Evolutionary conservation across 768 basidiomycete genomes (phyloP).

Genomic region (Rhodotorula paludigena): DNA sequence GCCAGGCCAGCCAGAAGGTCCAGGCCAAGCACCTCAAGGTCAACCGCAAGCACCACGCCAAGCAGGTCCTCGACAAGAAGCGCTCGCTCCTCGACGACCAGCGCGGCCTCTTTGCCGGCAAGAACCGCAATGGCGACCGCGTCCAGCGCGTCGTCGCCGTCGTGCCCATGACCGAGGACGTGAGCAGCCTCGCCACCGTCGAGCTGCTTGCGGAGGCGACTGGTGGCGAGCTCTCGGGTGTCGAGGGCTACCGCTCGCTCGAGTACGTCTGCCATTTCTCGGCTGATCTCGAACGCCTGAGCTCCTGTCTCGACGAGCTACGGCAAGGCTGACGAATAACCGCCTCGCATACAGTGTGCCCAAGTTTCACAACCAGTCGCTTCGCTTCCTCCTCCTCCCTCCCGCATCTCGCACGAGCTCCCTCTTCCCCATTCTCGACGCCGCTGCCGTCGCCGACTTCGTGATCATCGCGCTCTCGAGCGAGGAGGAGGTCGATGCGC

Average conservation of each 20-base stretch:
- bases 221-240: constrained; percentile 55
- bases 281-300: too few relatives aligned
- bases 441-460: constrained; percentile 83
- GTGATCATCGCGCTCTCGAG: constrained; percentile 78
- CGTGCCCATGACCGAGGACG: constrained; percentile 71
- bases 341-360: constrained; percentile 59
- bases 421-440: constrained; percentile 74
- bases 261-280: constrained; percentile 12
- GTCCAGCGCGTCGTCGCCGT: constrained; percentile 82
- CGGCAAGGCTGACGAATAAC: neutral
- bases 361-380: constrained; percentile 66
- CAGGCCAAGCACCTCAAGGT: constrained; percentile 61
- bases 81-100: constrained; percentile 63
- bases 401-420: constrained; percentile 25
- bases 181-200: constrained; percentile 56
- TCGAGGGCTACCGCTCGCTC: constrained; percentile 23
- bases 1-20: constrained; percentile 42
- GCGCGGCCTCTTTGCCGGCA: constrained; percentile 63
- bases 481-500: constrained; percentile 69
- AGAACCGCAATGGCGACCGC: constrained; percentile 58
- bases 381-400: constrained; percentile 74
- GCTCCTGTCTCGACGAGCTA: too few relatives aligned
- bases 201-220: constrained; percentile 59
- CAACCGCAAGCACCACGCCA: constrained; percentile 77
- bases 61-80: constrained; percentile 72